phyloP scores from a whole-genome alignment of 345 rosid genomes.

The Moringa oleifera region DNA sequence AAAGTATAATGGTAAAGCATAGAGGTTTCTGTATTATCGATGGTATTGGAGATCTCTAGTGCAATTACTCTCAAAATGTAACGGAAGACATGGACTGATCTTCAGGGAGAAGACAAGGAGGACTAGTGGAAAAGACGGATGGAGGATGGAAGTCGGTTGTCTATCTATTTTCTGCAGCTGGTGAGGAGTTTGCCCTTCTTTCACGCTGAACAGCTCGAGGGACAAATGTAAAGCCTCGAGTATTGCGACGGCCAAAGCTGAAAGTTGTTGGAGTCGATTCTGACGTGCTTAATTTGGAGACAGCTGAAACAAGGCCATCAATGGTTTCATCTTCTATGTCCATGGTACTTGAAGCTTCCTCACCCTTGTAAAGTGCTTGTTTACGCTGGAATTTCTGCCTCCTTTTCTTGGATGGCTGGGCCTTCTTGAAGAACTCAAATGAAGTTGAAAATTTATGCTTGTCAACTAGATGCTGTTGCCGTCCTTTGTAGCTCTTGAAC shows the following conservation, averaged over 20 bases:
- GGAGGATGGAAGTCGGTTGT: not conserved
- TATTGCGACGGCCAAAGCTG: slow-evolving; percentile 76
- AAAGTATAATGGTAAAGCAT: not conserved
- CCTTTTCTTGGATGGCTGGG: slow-evolving; percentile 67
- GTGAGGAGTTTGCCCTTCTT: slow-evolving; percentile 29
- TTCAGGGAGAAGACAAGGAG: not conserved
- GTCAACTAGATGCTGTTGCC: slow-evolving; percentile 81
- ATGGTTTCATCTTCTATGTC: slow-evolving; percentile 69
- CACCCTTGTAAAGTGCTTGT: slow-evolving; percentile 20
- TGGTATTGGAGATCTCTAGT: not conserved
- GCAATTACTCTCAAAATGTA: slow-evolving; percentile 1
- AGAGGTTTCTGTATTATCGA: not conserved
- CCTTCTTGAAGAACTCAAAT: slow-evolving; percentile 73
- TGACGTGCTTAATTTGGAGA: slow-evolving; percentile 71
- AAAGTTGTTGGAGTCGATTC: slow-evolving; percentile 68
- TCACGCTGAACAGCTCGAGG: slow-evolving; percentile 60
- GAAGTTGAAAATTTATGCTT: slow-evolving; percentile 88
- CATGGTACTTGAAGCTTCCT: slow-evolving; percentile 43
- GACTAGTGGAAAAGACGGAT: not conserved
- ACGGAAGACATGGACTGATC: not conserved
- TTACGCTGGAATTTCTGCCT: slow-evolving; percentile 59
- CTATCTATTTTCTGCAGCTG: slow-evolving; percentile 24
- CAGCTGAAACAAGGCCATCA: slow-evolving; percentile 71
- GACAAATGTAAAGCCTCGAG: slow-evolving; percentile 67
- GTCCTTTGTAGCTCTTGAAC: slow-evolving; percentile 67